These are phyloP conservation scores for Ogataea nakhonphanomensis DNA, from an alignment of 805 yeast genomes.

Conservation along the genomic window DNA sequence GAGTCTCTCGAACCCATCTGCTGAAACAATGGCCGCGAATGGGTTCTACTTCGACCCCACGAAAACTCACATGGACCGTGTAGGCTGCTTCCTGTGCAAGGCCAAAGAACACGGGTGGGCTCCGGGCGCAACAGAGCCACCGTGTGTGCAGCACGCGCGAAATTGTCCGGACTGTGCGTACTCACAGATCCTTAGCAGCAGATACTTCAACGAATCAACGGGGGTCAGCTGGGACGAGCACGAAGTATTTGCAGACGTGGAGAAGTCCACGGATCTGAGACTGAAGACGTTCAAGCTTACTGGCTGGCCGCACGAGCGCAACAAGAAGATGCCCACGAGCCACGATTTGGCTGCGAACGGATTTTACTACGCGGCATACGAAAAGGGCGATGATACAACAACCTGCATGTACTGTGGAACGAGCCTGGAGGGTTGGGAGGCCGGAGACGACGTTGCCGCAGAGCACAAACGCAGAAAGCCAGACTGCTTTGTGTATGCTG, in stretches of 20 bases:
- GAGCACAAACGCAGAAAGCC: constrained; percentile 51
- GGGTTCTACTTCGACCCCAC: constrained; percentile 63
- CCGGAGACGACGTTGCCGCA: constrained; percentile 55
- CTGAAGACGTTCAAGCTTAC: constrained; percentile 36
- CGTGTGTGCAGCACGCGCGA: constrained; percentile 22
- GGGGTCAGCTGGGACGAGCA: constrained; percentile 20
- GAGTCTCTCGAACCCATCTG: constrained; percentile 26
- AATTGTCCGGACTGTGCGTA: constrained; percentile 28
- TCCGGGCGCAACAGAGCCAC: constrained; percentile 15
- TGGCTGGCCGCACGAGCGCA: constrained; percentile 44
- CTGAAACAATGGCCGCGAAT: constrained; percentile 42
- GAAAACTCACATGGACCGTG: constrained; percentile 43
- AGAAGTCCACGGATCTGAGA: constrained; percentile 34
- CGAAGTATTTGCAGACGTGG: constrained; percentile 35
- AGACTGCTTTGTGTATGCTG: constrained; percentile 38
- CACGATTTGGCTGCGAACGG: constrained; percentile 56
- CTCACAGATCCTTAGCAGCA: constrained; percentile 19
- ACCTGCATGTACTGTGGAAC: constrained; percentile 64
- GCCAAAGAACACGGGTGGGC: constrained; percentile 58
- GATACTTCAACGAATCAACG: constrained; percentile 13
- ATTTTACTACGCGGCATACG: constrained; percentile 53
- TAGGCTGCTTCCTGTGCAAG: constrained; percentile 57
- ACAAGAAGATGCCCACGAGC: constrained; percentile 37
- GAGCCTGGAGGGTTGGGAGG: constrained; percentile 70
- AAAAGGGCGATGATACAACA: constrained; percentile 49